These are phyloP conservation scores for Leccinum arenicola DNA, from an alignment of 768 basidiomycete genomes.

Conservation along the genomic window DNA sequence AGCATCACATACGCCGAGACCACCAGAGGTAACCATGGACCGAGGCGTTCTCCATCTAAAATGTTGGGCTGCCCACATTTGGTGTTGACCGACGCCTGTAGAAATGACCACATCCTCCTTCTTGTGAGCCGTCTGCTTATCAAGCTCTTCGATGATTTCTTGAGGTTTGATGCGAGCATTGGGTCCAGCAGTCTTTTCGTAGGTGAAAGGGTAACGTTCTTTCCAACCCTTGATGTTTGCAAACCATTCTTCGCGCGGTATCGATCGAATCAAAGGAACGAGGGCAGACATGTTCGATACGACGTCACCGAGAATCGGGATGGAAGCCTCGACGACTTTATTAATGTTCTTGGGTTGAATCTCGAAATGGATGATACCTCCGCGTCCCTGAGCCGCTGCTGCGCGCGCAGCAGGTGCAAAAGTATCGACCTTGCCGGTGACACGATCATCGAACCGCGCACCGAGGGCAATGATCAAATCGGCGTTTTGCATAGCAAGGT, in stretches of 20 bases:
- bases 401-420: slow-evolving; percentile 91
- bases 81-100: slow-evolving; percentile 98
- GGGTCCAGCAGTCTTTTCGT: slow-evolving; percentile 51
- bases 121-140: slow-evolving; percentile 69
- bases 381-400: slow-evolving; percentile 81
- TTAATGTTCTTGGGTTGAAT: slow-evolving; percentile 99
- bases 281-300: slow-evolving; percentile 76
- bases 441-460: slow-evolving; percentile 95
- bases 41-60: slow-evolving; percentile 89
- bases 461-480: slow-evolving; percentile 98
- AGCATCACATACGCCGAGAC: slow-evolving; percentile 72
- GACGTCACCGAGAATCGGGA: slow-evolving; percentile 94
- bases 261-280: slow-evolving; percentile 69
- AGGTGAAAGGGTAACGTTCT: slow-evolving; percentile 85
- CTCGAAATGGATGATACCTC: slow-evolving; percentile 99
- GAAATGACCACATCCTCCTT: slow-evolving; percentile 87
- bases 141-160: slow-evolving; percentile 92
- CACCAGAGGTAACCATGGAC: slow-evolving; percentile 90
- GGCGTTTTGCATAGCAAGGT: slow-evolving; percentile 95
- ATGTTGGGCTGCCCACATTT: slow-evolving; percentile 99
- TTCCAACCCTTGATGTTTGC: slow-evolving; percentile 83
- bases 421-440: slow-evolving; percentile 83
- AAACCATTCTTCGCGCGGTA: slow-evolving; percentile 79
- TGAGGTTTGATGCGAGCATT: slow-evolving; percentile 89
- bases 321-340: slow-evolving; percentile 94